phyloP scores from a whole-genome alignment of 257 asterid genomes.

The Nicotiana otophora region DNA sequence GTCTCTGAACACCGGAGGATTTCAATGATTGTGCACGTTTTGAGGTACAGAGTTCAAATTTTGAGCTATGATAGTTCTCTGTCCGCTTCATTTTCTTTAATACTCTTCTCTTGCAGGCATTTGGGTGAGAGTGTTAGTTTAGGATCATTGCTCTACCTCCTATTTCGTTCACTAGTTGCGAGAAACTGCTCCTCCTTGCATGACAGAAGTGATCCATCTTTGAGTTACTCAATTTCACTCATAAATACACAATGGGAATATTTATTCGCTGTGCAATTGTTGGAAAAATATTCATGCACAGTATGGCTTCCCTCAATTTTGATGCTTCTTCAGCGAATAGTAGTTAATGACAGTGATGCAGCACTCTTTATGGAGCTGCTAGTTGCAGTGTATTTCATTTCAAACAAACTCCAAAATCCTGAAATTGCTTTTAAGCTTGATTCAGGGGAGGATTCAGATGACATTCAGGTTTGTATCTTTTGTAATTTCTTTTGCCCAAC shows the following conservation, averaged over 20 bases:
- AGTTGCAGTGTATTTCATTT: slow-evolving; percentile 52
- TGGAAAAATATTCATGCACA: slow-evolving; percentile 70
- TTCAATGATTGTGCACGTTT: slow-evolving; percentile 50
- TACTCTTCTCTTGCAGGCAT: slow-evolving; percentile 52
- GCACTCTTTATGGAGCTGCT: slow-evolving; percentile 45
- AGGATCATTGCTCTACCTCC: slow-evolving; percentile 70
- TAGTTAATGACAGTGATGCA: slow-evolving; percentile 30
- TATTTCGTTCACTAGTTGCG: slow-evolving; percentile 57
- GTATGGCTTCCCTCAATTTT: slow-evolving; percentile 79
- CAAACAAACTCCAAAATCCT: slow-evolving; percentile 78
- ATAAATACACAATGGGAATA: slow-evolving; percentile 72
- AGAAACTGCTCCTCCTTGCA: slow-evolving; percentile 32
- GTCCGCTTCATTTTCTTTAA: slow-evolving; percentile 24
- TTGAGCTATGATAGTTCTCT: slow-evolving; percentile 7
- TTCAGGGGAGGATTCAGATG: slow-evolving; percentile 46
- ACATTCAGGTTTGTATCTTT: slow-evolving; percentile 54
- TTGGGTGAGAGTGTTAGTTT: slow-evolving; percentile 72
- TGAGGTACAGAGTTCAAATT: slow-evolving; percentile 45
- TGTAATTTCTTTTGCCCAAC: not conserved
- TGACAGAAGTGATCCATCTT: slow-evolving; percentile 31
- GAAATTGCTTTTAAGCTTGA: slow-evolving; percentile 66
- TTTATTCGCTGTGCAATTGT: slow-evolving; percentile 54
- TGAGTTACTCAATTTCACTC: slow-evolving; percentile 29
- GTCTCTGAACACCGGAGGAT: slow-evolving; percentile 68
- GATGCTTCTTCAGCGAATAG: slow-evolving; percentile 51